Base-by-base conservation (phyloP, 2,329 filamentous ascomycete genomes). In the Stagonosporopsis cucurbitacearum region DNA sequence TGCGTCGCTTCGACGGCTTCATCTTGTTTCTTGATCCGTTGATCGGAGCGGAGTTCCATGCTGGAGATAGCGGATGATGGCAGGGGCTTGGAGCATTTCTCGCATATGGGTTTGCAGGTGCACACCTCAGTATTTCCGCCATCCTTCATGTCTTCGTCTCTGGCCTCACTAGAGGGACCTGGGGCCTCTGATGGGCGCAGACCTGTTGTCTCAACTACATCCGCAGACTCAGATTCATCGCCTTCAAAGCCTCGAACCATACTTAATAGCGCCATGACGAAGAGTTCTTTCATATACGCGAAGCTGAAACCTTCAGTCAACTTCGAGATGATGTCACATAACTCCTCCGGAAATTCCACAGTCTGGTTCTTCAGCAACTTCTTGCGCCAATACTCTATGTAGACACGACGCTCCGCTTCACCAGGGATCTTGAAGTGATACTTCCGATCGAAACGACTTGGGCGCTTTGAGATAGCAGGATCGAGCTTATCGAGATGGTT, bases 401-500 rank as follows among this genome's bases (percentile, higher is more conserved):
- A 80, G 9, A 64, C 58, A 9, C 63, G 62, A 7, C 78, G 62
- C 50, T 78, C 72, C 15, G 61, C 58, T 13, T 59, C 55, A 1
- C 52, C 66, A 1, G 78, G 78, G 11, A 77, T 64, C 28, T 69
- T 70, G 63, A 77, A 80, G 39, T 76, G 67, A 54, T 79, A 80
- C 61, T 80, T 80, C 20, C 78, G 63, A 50, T 80, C 78, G 57
- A 80, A 80, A 11, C 78, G 69, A 22, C 68, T 74, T 2, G 78
- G 78, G 1, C 78, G 73, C 63, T 79, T 79, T 9, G 71, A 60
- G 20, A 80, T 87, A 15, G 87, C 87, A 0, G 86, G 86, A 58
- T 90, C 87, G 4, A 90, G 75, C 2, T 80, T 79, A 22, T 89
- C 86, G 2, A 90, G 78, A 63, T 80, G 77, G 62, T 88, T 88